Conservation (phyloP, 306 rosid species). For the Crotalaria pallida region DNA sequence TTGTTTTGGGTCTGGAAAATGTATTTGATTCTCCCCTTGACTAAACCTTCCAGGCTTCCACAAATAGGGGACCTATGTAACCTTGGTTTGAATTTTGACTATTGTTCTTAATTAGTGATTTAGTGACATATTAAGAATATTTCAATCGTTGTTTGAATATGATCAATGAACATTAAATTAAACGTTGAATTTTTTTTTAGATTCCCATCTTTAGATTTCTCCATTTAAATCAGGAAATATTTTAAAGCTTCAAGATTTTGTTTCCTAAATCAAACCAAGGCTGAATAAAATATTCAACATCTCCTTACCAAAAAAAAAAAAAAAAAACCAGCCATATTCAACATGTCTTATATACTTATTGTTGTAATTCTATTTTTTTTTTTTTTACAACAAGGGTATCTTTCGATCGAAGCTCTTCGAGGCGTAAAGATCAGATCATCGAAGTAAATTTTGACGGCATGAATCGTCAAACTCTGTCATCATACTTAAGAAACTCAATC, state of each 20-base stretch:
- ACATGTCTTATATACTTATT: no score
- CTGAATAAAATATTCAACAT: background rate
- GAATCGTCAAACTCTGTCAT: no score
- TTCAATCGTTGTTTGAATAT: background rate
- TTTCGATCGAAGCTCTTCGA: no score
- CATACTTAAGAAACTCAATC: no score
- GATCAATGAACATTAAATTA: background rate
- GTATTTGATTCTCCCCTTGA: background rate
- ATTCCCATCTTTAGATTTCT: background rate
- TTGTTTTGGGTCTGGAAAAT: background rate
- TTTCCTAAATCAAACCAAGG: background rate
- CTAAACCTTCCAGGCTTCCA: background rate
- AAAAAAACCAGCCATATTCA: no score
- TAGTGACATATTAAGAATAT: background rate
- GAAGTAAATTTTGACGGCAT: no score
- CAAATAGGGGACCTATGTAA: background rate
- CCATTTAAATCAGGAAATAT: background rate
- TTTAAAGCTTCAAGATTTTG: background rate
- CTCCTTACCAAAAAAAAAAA: no score
- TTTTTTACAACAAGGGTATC: no score
- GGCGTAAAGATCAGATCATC: no score
- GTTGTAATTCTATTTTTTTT: no score
- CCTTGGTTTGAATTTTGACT: slow-evolving; percentile 11
- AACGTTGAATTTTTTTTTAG: background rate
- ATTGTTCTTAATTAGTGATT: background rate